phyloP scores from a whole-genome alignment of 768 basidiomycete genomes.

The Mycena leptocephala region DNA sequence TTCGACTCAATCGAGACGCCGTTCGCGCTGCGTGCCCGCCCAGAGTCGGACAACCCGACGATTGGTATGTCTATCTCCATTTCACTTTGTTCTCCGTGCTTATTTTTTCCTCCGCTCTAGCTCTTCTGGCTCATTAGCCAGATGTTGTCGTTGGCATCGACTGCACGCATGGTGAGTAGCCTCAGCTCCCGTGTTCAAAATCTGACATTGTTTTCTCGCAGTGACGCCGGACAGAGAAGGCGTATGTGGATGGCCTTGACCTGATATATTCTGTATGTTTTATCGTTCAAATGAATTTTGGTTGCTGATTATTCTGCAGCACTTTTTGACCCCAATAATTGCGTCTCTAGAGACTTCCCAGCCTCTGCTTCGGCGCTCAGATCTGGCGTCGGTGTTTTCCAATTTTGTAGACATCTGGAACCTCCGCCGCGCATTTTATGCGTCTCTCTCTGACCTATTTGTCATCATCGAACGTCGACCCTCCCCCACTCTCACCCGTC shows the following conservation, averaged over 20 bases:
- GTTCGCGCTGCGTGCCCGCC: too few species aligned
- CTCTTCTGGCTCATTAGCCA: too few species aligned
- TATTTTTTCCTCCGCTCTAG: too few species aligned
- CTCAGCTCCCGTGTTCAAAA: too few species aligned
- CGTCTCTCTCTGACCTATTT: slow-evolving; percentile 67
- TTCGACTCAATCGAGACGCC: too few species aligned
- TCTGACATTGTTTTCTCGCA: too few species aligned
- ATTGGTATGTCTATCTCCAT: too few species aligned
- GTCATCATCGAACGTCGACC: slow-evolving; percentile 40
- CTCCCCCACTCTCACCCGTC: slow-evolving; percentile 65
- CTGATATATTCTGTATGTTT: slow-evolving; percentile 82
- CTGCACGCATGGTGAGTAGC: too few species aligned
- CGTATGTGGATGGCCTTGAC: slow-evolving; percentile 88
- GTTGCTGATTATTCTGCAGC: slow-evolving; percentile 58
- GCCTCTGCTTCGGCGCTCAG: slow-evolving; percentile 78
- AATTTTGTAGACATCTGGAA: slow-evolving; percentile 96
- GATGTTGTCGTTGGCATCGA: too few species aligned
- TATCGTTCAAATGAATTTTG: background rate
- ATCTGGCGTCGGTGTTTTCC: slow-evolving; percentile 84
- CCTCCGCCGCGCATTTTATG: slow-evolving; percentile 83
- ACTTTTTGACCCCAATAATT: slow-evolving; percentile 88
- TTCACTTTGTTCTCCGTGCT: too few species aligned
- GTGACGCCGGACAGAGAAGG: slow-evolving; percentile 86
- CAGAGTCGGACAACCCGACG: too few species aligned
- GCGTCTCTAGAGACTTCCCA: slow-evolving; percentile 77